Base-by-base conservation (phyloP, 2,329 filamentous ascomycete species). In the Zopfia rhizophila region DNA sequence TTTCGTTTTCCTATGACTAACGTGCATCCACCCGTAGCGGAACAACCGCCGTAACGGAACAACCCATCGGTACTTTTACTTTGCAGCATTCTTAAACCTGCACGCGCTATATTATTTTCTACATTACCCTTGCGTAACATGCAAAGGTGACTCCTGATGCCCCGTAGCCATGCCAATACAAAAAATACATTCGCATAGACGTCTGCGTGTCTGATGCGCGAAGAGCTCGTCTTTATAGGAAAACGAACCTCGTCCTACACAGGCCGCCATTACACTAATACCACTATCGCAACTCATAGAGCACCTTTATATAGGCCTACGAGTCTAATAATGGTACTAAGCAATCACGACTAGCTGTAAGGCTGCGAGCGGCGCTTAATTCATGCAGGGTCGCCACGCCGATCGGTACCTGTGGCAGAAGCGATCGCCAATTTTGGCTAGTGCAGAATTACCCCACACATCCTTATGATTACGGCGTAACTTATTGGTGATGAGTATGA, bases 311-410 rank as follows among this genome's bases (percentile, higher is more conserved):
- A 23, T 17, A 33, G 27, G 38, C 14, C 28, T 41, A 27, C 18
- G 28, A 28, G 28, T 41, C 18, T 32, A 41, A 41, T 33, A 41
- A 29, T 30, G 33, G 33, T 29, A 36, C 40, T 44, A 28, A 36
- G 7, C 16, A 44, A 19, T 33, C 14, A 44, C 30, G 30, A 31
- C 37, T 37, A 44, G 18, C 32, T 29, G 24, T 44, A 44, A 37
- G 22, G n/a, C n/a, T n/a, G n/a, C n/a, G n/a, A n/a, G n/a, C n/a
- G n/a, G n/a, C n/a, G n/a, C n/a, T n/a, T n/a, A 22, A 16, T 23
- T 41, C 25, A 41, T 41, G 17, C 38, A 30, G 16, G 25, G 38
- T 41, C 38, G 27, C 38, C 28, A 30, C 17, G n/a, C 14, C 38
- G 28, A 24, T 41, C 14, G 13, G 38, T 32, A 41, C 28, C 14